Evolutionary conservation across 768 basidiomycete genomes (phyloP).

Genomic region (Suillus placidus): DNA sequence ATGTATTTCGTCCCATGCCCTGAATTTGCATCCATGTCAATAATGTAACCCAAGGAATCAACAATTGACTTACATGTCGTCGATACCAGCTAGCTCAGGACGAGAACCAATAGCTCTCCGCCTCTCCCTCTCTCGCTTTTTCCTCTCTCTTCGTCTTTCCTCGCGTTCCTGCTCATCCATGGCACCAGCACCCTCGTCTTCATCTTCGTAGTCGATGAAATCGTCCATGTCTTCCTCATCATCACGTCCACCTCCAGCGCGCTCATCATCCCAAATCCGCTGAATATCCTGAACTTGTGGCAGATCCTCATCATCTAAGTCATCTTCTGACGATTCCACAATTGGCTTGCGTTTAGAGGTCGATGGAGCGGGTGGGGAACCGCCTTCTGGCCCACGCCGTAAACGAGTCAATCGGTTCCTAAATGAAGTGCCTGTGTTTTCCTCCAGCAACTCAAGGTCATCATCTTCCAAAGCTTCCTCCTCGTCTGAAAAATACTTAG

Average conservation of each 20-base stretch:
- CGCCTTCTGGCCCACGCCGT: conserved; percentile 74
- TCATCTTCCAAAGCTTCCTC: conserved; percentile 81
- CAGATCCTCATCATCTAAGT: conserved; percentile 59
- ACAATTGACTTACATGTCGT: conserved; percentile 66
- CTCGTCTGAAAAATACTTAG: conserved; percentile 42
- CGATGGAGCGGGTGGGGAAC: conserved; percentile 65
- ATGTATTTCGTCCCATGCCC: conserved; percentile 94
- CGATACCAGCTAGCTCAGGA: conserved; percentile 77
- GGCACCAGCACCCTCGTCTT: conserved; percentile 77
- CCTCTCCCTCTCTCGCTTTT: conserved; percentile 63
- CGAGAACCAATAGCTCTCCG: conserved; percentile 66
- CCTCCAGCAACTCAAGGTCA: conserved; percentile 80
- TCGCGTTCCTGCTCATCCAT: conserved; percentile 80
- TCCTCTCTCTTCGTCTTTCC: conserved; percentile 68
- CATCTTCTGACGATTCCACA: conserved; percentile 78
- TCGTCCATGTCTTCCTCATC: conserved; percentile 71
- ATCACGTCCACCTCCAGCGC: conserved; percentile 45
- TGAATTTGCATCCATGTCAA: conserved; percentile 36
- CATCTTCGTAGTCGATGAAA: conserved; percentile 79
- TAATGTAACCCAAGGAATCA: conserved; percentile 1
- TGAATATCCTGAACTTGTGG: conserved; percentile 62
- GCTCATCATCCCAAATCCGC: conserved; percentile 80
- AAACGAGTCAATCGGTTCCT: conserved; percentile 73
- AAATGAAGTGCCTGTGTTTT: conserved; percentile 84
- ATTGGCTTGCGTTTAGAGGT: conserved; percentile 61